These are phyloP conservation scores for Turnera subulata DNA, from an alignment of 345 rosid genomes.

Conservation along the genomic window DNA sequence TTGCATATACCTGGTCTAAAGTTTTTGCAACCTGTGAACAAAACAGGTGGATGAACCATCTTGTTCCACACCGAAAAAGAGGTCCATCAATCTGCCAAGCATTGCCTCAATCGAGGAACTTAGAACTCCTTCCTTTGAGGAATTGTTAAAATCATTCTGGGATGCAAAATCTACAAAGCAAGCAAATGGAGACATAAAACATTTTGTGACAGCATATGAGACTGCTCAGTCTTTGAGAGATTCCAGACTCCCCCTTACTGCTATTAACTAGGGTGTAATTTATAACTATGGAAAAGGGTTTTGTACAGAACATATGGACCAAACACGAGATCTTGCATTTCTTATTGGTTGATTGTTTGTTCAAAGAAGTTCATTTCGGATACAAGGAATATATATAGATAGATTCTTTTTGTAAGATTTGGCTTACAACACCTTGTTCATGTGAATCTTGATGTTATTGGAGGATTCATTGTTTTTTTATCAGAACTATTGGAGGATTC, in stretches of 20 bases:
- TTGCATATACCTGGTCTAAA: too few relatives aligned
- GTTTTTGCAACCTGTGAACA: too few relatives aligned
- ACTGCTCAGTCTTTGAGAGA: constrained; percentile 66
- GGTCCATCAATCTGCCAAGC: constrained; percentile 71
- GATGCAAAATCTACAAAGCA: constrained; percentile 58
- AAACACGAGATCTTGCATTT: too few relatives aligned
- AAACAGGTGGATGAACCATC: constrained; percentile 88
- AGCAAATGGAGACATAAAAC: constrained; percentile 72
- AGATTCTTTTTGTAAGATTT: too few relatives aligned
- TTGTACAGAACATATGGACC: too few relatives aligned
- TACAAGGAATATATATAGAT: too few relatives aligned
- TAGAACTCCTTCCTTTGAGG: constrained; percentile 81
- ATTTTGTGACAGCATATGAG: constrained; percentile 44
- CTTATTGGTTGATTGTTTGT: too few relatives aligned
- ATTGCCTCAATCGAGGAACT: constrained; percentile 78
- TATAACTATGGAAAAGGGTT: neutral
- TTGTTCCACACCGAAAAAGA: constrained; percentile 85
- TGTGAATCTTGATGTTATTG: too few relatives aligned
- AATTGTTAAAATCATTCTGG: constrained; percentile 65
- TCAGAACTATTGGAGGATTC: too few relatives aligned
- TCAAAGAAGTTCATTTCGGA: too few relatives aligned
- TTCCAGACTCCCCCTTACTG: constrained; percentile 82
- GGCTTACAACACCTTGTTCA: too few relatives aligned
- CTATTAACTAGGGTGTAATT: constrained; percentile 49
- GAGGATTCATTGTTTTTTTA: too few relatives aligned